Conservation (phyloP, 1,284 basidiomycete genomes). For the Tilletia horrida region DNA sequence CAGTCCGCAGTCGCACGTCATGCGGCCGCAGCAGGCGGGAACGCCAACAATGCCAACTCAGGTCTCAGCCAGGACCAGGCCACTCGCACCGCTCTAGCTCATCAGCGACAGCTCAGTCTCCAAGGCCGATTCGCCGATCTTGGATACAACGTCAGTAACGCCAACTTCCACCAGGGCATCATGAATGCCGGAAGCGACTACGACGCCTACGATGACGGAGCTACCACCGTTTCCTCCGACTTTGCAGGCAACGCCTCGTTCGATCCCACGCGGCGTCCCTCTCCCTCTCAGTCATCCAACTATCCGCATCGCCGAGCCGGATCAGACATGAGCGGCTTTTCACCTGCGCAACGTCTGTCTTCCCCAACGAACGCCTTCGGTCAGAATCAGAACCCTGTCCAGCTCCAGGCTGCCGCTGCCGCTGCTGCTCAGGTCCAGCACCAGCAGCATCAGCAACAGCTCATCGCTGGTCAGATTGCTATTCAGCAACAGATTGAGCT, state of each 20-base stretch:
- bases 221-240: slow-evolving; percentile 33
- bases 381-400: slow-evolving; percentile 27
- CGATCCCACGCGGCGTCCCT: slow-evolving; percentile 34
- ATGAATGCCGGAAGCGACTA: slow-evolving; percentile 28
- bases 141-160: slow-evolving; percentile 33
- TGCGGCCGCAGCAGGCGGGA: slow-evolving; percentile 18
- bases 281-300: neutral
- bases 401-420: slow-evolving; percentile 16
- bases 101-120: slow-evolving; percentile 40
- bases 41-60: slow-evolving; percentile 18
- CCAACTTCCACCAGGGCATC: slow-evolving; percentile 24
- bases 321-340: slow-evolving; percentile 4
- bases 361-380: neutral
- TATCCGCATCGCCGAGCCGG: slow-evolving; percentile 1
- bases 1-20: slow-evolving; percentile 46
- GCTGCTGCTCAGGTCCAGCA: slow-evolving; percentile 58
- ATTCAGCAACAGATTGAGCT: slow-evolving; percentile 58
- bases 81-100: slow-evolving; percentile 29
- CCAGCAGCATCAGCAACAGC: slow-evolving; percentile 19
- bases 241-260: slow-evolving; percentile 41
- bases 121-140: slow-evolving; percentile 46
- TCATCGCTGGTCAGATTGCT: slow-evolving; percentile 55
- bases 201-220: slow-evolving; percentile 36
- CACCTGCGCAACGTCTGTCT: slow-evolving; percentile 4
- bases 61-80: slow-evolving; percentile 21